phyloP scores from a whole-genome alignment of 2,329 filamentous ascomycete species.

The Aureobasidium lini region DNA sequence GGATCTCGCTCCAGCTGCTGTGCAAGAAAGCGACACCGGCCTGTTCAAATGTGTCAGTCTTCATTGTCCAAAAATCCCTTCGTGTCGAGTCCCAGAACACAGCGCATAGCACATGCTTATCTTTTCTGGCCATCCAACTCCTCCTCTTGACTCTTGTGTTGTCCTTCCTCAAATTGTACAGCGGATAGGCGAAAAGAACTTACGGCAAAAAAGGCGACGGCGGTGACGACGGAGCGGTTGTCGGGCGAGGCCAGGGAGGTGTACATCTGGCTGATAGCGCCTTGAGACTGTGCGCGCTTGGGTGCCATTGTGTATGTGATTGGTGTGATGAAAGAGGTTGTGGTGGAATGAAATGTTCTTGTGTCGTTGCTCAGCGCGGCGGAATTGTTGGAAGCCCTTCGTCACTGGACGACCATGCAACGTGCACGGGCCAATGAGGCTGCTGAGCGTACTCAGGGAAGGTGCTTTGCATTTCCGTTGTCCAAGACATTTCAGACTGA shows the following conservation, averaged over 20 bases:
- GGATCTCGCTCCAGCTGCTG: conserved; percentile 46
- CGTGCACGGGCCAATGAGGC: background rate
- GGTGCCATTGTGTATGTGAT: conserved; percentile 14
- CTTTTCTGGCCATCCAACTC: background rate
- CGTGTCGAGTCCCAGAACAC: too few species aligned
- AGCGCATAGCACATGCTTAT: background rate
- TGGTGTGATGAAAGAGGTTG: background rate
- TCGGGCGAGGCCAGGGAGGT: conserved; percentile 38
- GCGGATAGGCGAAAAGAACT: conserved; percentile 19
- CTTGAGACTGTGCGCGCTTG: conserved; percentile 13
- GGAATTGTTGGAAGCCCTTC: background rate
- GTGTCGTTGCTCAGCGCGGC: background rate
- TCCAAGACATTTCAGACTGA: background rate
- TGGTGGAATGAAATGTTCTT: background rate
- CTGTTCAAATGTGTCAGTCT: conserved; percentile 24
- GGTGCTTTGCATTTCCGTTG: background rate
- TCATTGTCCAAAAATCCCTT: background rate
- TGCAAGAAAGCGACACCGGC: conserved; percentile 45
- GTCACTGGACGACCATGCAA: background rate
- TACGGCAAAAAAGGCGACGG: conserved; percentile 45
- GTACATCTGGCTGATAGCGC: conserved; percentile 34
- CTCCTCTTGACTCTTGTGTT: background rate
- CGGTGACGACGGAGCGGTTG: conserved; percentile 42
- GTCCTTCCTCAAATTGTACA: background rate
- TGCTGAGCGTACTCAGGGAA: background rate